These are phyloP conservation scores for Bacidia rubella DNA, from an alignment of 495 filamentous ascomycete species.

Conservation along the genomic window DNA sequence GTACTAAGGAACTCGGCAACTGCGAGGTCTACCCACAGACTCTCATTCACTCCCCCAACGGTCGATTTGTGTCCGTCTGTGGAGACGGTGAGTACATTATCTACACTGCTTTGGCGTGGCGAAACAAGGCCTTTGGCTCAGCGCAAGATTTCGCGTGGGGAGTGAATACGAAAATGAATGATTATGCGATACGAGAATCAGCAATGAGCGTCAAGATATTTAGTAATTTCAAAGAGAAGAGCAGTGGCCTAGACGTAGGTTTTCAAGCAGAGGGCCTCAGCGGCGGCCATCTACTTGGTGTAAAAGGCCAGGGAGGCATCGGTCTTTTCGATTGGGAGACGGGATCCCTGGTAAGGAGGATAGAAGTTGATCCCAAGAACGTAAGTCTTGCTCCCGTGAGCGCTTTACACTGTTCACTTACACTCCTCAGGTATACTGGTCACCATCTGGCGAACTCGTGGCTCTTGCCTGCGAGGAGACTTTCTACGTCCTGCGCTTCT, in stretches of 20 bases:
- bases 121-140: conserved; percentile 93
- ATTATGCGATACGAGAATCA: conserved; percentile 93
- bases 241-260: conserved; percentile 78
- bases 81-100: conserved; percentile 98
- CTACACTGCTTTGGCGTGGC: conserved; percentile 92
- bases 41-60: conserved; percentile 89
- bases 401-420: conserved; percentile 5
- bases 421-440: conserved; percentile 72
- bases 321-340: conserved; percentile 95
- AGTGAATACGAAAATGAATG: conserved; percentile 94
- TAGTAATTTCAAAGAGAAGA: conserved; percentile 93
- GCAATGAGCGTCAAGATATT: conserved; percentile 88
- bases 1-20: conserved; percentile 85
- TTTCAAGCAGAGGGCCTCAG: conserved; percentile 89
- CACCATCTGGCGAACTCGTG: conserved; percentile 86
- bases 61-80: conserved; percentile 91
- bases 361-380: conserved; percentile 83
- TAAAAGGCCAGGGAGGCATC: conserved; percentile 86
- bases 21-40: conserved; percentile 96
- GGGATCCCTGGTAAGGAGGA: conserved; percentile 76
- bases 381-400: conserved; percentile 28
- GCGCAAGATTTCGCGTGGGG: conserved; percentile 97
- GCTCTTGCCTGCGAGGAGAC: conserved; percentile 88
- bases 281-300: conserved; percentile 84
- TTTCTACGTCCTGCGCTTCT: conserved; percentile 88